Evolutionary conservation across 2,329 filamentous ascomycete genomes (phyloP).

Genomic region (Fusarium citri): DNA sequence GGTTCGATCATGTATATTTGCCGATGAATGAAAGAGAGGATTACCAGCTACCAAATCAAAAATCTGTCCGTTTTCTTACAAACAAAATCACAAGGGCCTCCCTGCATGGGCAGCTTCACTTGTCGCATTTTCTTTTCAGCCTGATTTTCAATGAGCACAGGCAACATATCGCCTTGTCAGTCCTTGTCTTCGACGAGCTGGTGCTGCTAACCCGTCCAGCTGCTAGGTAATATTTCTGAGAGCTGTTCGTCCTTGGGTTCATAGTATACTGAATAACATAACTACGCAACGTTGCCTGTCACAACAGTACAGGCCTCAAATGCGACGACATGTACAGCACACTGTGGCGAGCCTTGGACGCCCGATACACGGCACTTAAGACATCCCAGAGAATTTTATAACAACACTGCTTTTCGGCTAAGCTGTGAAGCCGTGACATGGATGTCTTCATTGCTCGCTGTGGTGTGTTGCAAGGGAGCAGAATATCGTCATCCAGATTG

Average conservation of each 20-base stretch:
- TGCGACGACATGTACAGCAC: not conserved
- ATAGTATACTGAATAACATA: not conserved
- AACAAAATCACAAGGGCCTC: not conserved
- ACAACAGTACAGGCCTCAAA: not conserved
- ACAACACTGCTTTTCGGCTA: constrained; percentile 24
- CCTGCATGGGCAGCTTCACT: not conserved
- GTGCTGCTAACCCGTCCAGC: not conserved
- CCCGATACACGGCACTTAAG: constrained; percentile 18
- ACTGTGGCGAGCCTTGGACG: constrained; percentile 20
- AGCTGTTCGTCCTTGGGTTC: not conserved
- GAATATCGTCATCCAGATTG: not conserved
- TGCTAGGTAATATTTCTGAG: not conserved
- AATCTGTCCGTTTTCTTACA: constrained; percentile 8
- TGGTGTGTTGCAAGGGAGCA: not conserved
- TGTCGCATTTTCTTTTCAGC: not conserved
- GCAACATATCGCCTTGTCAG: not conserved
- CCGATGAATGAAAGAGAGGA: constrained; percentile 47
- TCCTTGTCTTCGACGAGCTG: not conserved
- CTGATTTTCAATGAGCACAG: not conserved
- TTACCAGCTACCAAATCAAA: constrained; percentile 32
- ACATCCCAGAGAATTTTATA: constrained; percentile 3
- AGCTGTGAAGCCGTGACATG: constrained; percentile 15
- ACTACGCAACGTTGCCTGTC: constrained; percentile 1
- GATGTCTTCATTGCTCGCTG: not conserved
- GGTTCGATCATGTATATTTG: constrained; percentile 49